Conservation (phyloP, 352 stramenopile species). For the Globisporangium recalcitrans region DNA sequence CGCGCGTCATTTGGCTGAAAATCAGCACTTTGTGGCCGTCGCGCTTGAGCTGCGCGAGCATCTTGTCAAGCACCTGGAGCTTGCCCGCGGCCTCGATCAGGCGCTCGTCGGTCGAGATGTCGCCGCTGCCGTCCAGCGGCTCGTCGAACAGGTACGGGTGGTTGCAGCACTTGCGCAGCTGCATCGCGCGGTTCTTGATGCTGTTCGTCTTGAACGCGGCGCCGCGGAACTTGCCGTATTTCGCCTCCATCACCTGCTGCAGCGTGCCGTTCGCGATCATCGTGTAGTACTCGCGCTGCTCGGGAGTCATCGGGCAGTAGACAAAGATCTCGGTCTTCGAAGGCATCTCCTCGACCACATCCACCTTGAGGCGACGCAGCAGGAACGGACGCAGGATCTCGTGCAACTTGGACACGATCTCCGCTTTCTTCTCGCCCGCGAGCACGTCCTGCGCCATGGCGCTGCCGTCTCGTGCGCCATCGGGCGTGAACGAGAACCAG, state of each 20-base stretch:
- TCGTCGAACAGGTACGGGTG: constrained; percentile 89
- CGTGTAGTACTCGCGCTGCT: constrained; percentile 94
- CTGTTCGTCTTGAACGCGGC: constrained; percentile 46
- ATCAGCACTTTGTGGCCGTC: constrained; percentile 97
- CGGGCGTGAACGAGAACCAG: constrained; percentile 97
- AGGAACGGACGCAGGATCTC: constrained; percentile 97
- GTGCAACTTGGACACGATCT: constrained; percentile 95
- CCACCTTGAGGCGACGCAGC: constrained; percentile 93
- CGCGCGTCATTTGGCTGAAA: constrained; percentile 98
- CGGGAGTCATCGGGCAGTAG: constrained; percentile 92
- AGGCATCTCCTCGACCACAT: constrained; percentile 92
- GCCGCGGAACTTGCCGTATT: constrained; percentile 63
- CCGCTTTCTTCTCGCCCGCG: constrained; percentile 87
- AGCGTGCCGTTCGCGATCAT: constrained; percentile 91
- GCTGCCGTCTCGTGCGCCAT: constrained; percentile 54
- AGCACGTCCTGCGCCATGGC: constrained; percentile 87
- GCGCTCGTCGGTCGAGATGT: constrained; percentile 73
- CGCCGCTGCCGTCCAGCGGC: constrained; percentile 43
- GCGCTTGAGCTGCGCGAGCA: constrained; percentile 92
- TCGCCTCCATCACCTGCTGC: constrained; percentile 77
- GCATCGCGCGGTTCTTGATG: constrained; percentile 72
- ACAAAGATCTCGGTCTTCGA: constrained; percentile 98
- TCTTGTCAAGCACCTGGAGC: constrained; percentile 97
- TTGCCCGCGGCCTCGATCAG: constrained; percentile 95
- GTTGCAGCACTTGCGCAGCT: constrained; percentile 85